phyloP scores from a whole-genome alignment of 73 alveolate genomes.

The Strombidium stylifer region DNA sequence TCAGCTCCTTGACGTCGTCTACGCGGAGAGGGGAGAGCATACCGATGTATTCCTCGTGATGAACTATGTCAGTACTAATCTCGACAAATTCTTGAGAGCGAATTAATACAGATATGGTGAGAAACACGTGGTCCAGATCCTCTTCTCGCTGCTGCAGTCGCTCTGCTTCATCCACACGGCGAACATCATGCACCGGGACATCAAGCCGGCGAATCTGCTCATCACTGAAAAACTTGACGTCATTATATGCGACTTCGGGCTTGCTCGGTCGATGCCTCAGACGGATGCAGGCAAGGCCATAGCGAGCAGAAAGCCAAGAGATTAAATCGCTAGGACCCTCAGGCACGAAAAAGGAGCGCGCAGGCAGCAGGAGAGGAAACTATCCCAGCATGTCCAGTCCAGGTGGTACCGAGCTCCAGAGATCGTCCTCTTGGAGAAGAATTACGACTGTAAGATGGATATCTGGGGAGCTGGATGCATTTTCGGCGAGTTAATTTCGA shows the following conservation, averaged over 20 bases:
- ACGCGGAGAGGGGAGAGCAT: constrained; percentile 5
- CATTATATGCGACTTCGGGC: constrained; percentile 69
- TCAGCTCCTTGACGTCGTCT: constrained; percentile 14
- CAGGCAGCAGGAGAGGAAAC: too few species aligned
- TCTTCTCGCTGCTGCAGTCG: too few species aligned
- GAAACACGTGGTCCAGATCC: not conserved
- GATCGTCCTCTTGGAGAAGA: not conserved
- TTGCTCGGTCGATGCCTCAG: constrained; percentile 44
- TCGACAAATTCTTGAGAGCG: constrained; percentile 2
- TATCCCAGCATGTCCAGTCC: not conserved
- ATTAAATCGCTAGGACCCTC: too few species aligned
- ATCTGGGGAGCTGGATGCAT: too few species aligned
- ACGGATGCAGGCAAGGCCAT: not conserved
- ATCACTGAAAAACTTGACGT: constrained; percentile 27
- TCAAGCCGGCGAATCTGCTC: constrained; percentile 45
- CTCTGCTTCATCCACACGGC: too few species aligned
- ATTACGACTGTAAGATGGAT: too few species aligned
- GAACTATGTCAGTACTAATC: not conserved
- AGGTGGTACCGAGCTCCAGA: not conserved
- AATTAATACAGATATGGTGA: not conserved
- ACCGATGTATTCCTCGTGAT: not conserved
- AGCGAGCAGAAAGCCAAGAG: constrained; percentile 11
- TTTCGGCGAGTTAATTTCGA: too few species aligned
- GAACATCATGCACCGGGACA: constrained; percentile 49
- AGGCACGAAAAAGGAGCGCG: too few species aligned